Evolutionary conservation across 495 filamentous ascomycete species (phyloP).

Genomic region (Lentithecium fluviatile): DNA sequence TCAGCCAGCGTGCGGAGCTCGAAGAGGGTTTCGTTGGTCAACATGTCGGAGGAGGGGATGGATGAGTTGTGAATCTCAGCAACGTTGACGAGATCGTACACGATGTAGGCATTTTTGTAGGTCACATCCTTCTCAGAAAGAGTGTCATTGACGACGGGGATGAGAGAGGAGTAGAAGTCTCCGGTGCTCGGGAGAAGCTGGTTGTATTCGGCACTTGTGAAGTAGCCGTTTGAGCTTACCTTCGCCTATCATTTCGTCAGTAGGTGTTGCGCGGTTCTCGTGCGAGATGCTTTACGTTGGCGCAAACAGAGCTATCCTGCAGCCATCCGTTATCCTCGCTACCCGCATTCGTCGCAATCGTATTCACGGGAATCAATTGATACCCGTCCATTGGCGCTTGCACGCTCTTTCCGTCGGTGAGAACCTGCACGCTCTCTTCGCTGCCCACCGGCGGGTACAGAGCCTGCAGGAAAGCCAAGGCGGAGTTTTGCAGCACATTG

Average conservation of each 20-base stretch:
- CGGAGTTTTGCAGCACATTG: constrained; percentile 43
- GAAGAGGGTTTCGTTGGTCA: constrained; percentile 52
- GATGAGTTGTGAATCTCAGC: constrained; percentile 67
- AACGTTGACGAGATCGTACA: constrained; percentile 76
- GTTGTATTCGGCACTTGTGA: constrained; percentile 59
- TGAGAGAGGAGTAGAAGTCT: constrained; percentile 63
- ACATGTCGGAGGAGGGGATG: constrained; percentile 52
- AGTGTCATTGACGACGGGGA: constrained; percentile 60
- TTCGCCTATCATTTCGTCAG: constrained; percentile 36
- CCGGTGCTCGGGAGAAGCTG: constrained; percentile 53
- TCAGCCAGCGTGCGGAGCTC: constrained; percentile 66
- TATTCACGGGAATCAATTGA: constrained; percentile 57
- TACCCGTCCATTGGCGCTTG: constrained; percentile 59
- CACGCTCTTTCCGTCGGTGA: constrained; percentile 55
- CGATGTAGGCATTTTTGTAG: constrained; percentile 71
- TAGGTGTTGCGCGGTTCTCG: too few species aligned
- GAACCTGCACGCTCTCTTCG: constrained; percentile 39
- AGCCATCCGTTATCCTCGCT: constrained; percentile 61
- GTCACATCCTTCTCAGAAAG: constrained; percentile 54
- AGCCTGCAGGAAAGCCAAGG: constrained; percentile 57
- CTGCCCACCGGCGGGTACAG: constrained; percentile 60
- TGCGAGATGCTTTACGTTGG: constrained; percentile 42
- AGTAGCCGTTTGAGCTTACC: constrained; percentile 70
- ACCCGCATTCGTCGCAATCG: constrained; percentile 45
- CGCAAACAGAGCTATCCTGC: constrained; percentile 58